These are phyloP conservation scores for Cryphonectria radicalis DNA, from an alignment of 2,329 filamentous ascomycete genomes.

Conservation along the genomic window DNA sequence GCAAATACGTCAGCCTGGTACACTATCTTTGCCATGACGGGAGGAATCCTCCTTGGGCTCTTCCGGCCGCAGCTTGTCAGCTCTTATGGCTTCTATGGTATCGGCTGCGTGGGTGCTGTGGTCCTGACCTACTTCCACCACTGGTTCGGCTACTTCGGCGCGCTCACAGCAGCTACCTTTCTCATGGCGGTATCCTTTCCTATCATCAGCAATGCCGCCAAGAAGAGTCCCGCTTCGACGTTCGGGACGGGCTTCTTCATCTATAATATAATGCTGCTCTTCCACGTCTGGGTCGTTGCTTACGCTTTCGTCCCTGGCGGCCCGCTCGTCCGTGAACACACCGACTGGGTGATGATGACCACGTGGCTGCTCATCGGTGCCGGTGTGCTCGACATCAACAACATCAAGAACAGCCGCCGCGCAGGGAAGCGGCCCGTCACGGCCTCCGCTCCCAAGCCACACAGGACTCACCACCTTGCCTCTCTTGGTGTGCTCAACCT, in stretches of 20 bases:
- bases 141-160: constrained; percentile 92
- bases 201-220: constrained; percentile 75
- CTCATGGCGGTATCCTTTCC: constrained; percentile 78
- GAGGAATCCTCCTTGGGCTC: constrained; percentile 76
- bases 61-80: constrained; percentile 71
- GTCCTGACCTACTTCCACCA: constrained; percentile 76
- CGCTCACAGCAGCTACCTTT: constrained; percentile 74
- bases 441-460: constrained; percentile 37
- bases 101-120: constrained; percentile 79
- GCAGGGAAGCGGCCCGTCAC: constrained; percentile 39
- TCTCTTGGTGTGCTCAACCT: constrained; percentile 78
- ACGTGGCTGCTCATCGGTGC: constrained; percentile 85
- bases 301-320: constrained; percentile 98
- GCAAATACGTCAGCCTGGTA: constrained; percentile 88
- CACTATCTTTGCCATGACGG: constrained; percentile 85
- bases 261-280: constrained; percentile 94
- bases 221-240: constrained; percentile 74
- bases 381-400: constrained; percentile 76
- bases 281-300: constrained; percentile 97
- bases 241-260: constrained; percentile 89
- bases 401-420: constrained; percentile 50
- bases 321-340: constrained; percentile 88
- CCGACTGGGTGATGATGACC: constrained; percentile 90
- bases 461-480: constrained; percentile 56
- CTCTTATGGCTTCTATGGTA: constrained; percentile 78